Evolutionary conservation across 352 stramenopile species (phyloP).

Genomic region (Phytophthora pluvialis): DNA sequence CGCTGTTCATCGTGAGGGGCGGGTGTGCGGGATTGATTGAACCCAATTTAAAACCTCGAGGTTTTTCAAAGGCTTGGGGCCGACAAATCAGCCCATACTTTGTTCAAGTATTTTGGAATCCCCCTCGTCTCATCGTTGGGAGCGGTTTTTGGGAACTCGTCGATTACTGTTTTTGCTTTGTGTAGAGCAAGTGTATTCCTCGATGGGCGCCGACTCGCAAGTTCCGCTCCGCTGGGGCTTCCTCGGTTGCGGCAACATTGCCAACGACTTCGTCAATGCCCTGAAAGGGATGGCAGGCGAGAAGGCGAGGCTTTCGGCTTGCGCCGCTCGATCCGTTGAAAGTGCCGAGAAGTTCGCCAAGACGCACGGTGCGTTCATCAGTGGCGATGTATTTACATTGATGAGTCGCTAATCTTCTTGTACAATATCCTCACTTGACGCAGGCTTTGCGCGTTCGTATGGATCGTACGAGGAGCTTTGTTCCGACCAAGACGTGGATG

Average conservation of each 20-base stretch:
- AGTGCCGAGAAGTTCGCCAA: constrained; percentile 51
- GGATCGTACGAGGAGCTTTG: constrained; percentile 87
- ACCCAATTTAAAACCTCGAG: too few relatives aligned
- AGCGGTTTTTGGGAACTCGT: too few relatives aligned
- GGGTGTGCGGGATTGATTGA: too few relatives aligned
- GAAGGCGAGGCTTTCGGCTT: constrained; percentile 39
- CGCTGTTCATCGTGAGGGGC: too few relatives aligned
- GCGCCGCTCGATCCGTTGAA: constrained; percentile 53
- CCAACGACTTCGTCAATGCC: constrained; percentile 62
- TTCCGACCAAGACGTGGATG: constrained; percentile 78
- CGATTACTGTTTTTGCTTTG: constrained; percentile 2
- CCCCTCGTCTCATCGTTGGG: too few relatives aligned
- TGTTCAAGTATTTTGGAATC: too few relatives aligned
- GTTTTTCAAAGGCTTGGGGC: too few relatives aligned
- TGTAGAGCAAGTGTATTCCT: background rate
- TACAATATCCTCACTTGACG: background rate
- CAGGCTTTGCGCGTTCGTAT: constrained; percentile 66
- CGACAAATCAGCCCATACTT: too few relatives aligned
- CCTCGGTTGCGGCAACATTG: constrained; percentile 68
- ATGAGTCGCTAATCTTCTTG: background rate
- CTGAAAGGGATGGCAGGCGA: constrained; percentile 30
- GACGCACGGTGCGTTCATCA: constrained; percentile 38
- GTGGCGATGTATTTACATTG: constrained; percentile 32
- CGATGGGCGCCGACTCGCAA: constrained; percentile 29
- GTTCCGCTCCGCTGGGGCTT: constrained; percentile 58